phyloP scores from a whole-genome alignment of 441 rosid genomes.

The Corymbia calophylla region DNA sequence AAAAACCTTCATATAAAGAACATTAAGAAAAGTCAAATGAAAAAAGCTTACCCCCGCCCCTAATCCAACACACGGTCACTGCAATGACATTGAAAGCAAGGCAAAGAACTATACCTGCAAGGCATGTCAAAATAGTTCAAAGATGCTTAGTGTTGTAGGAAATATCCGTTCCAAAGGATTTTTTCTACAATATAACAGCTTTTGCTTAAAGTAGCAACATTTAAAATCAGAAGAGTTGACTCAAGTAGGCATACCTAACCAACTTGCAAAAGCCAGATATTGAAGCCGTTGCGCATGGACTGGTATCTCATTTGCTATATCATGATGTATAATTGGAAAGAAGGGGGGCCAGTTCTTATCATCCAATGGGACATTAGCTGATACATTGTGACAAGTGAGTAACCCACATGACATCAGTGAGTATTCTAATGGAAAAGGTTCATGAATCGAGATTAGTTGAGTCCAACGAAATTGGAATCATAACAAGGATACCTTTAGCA shows the following conservation, averaged over 20 bases:
- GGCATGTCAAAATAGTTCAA: neutral
- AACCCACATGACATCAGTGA: neutral
- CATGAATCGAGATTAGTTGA: neutral
- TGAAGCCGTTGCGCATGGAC: conserved; percentile 82
- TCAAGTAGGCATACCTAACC: conserved; percentile 58
- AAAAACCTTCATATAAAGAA: neutral
- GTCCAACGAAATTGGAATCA: neutral
- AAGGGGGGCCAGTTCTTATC: conserved; percentile 92
- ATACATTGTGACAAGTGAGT: conserved; percentile 1
- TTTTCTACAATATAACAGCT: neutral
- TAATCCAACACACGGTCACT: conserved; percentile 74
- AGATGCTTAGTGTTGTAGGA: neutral
- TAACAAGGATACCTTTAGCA: conserved; percentile 41
- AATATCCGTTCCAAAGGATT: neutral
- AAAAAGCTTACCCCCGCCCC: conserved; percentile 71
- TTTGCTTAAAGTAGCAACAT: neutral
- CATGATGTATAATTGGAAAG: conserved; percentile 93
- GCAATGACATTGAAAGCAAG: conserved; percentile 77
- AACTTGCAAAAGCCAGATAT: conserved; percentile 92
- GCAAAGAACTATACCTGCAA: conserved; percentile 68
- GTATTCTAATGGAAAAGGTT: neutral
- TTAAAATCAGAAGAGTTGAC: neutral
- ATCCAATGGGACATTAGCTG: conserved; percentile 67
- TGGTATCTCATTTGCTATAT: conserved; percentile 94
- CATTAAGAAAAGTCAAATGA: conserved; percentile 10